Evolutionary conservation across 225 moss, liverwort and hornwort genomes (phyloP).

Genomic region (Ulota crispa): DNA sequence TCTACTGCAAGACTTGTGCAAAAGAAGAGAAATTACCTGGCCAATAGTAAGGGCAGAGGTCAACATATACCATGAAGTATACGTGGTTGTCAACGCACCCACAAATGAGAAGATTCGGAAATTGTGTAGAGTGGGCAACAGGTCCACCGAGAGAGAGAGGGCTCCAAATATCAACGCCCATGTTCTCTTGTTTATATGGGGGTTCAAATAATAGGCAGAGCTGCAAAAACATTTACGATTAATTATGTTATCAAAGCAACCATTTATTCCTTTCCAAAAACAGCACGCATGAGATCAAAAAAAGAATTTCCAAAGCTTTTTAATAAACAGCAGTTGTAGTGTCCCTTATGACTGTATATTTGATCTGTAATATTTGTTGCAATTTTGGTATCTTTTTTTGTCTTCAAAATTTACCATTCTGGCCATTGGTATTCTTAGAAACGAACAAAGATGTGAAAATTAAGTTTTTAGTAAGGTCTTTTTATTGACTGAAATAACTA

Average conservation of each 20-base stretch:
- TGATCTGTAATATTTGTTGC: no score
- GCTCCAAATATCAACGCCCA: slow-evolving; percentile 64
- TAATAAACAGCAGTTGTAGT: no score
- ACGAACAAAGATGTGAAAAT: neutral
- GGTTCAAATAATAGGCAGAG: slow-evolving; percentile 58
- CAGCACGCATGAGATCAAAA: no score
- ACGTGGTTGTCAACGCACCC: slow-evolving; percentile 58
- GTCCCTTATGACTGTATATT: no score
- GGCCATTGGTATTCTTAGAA: no score
- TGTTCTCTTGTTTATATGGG: slow-evolving; percentile 35
- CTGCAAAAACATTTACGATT: slow-evolving; percentile 19
- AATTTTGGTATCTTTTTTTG: no score
- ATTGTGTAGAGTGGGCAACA: slow-evolving; percentile 60
- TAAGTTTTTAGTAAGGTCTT: neutral
- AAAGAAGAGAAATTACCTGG: slow-evolving; percentile 34
- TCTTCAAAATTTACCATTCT: no score
- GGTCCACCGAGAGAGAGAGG: slow-evolving; percentile 38
- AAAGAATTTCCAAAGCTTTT: no score
- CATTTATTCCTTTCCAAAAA: no score
- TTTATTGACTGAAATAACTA: neutral
- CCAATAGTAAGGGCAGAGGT: slow-evolving; percentile 32
- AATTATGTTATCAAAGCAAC: neutral
- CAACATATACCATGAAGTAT: slow-evolving; percentile 69
- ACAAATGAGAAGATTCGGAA: slow-evolving; percentile 60
- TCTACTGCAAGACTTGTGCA: neutral